Conservation (phyloP, 2,329 filamentous ascomycete species). For the Akanthomyces dipterigenus region DNA sequence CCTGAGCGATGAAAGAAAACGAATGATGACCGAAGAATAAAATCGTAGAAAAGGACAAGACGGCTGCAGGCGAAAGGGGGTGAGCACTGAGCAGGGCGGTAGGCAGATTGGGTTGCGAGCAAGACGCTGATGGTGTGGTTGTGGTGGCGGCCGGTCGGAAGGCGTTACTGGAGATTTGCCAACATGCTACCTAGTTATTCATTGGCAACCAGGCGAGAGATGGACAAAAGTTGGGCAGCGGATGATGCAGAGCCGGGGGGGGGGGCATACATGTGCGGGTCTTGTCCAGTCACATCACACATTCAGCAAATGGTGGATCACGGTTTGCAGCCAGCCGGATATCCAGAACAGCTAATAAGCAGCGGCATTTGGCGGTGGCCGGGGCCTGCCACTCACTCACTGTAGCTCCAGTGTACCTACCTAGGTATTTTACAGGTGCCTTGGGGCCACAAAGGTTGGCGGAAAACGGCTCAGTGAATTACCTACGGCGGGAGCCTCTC, state of each 20-base stretch:
- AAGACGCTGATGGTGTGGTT: not conserved
- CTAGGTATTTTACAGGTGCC: too few relatives aligned
- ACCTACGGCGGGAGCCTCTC: too few relatives aligned
- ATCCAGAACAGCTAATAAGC: too few relatives aligned
- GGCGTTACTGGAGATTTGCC: not conserved
- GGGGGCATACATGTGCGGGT: not conserved
- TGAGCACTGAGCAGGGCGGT: not conserved
- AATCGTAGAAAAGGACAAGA: not conserved
- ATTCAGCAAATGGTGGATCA: not conserved
- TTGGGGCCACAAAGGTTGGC: not conserved
- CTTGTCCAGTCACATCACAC: not conserved
- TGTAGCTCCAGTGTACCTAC: too few relatives aligned
- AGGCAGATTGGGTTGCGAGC: conserved; percentile 1
- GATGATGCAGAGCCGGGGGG: not conserved
- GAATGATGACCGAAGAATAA: not conserved
- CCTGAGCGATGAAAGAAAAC: not conserved
- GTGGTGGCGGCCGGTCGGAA: conserved; percentile 5
- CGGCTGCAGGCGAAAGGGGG: not conserved
- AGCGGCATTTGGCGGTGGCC: not conserved
- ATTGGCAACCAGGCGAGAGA: not conserved
- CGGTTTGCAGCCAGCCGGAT: too few relatives aligned
- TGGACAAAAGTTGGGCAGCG: not conserved
- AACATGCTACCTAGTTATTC: not conserved
- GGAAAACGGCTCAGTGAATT: not conserved
- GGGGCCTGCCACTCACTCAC: not conserved